Evolutionary conservation across 2,329 filamentous ascomycete species (phyloP), one percentile per base, ranked within the genome.

Genomic region (Trichoderma polysporum): DNA sequence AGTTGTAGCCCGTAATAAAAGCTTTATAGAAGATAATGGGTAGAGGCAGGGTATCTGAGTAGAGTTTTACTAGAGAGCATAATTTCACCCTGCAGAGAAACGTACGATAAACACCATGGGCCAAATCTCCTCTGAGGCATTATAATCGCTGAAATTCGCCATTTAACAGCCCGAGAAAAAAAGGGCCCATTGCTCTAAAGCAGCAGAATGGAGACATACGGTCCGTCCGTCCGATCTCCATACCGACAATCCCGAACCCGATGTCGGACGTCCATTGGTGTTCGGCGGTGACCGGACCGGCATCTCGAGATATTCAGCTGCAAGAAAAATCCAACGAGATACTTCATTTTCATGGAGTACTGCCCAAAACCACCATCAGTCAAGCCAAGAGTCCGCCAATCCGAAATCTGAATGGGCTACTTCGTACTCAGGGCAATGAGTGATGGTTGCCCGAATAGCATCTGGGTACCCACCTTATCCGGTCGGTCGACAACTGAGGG

Each of bases 211-310:
- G n/a, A 60, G 15, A 47, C 13, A 10, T 19, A 39, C 31, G n/a
- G 59, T 41, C 59, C 59, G 49, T 33, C 45, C 31, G 47, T n/a
- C 58, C 45, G 31, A 31, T 41, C 31, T 22, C 58, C 59, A 49
- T 41, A 62, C 59, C 59, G 59, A 62, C 22, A 17, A 17, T 53
- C 47, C 59, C 59, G 49, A 53, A 53, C 49, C 59, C 59, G 59
- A 62, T 41, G 59, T 62, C 59, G 59, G 59, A 62, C 49, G 13
- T 31, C n/a, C 39, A 10, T 19, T 6, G 17, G 50, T 29, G 9
- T 22, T 35, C 59, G 59, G 59, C 59, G 49, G 49, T 47, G 35
- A 33, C 49, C 59, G 22, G 45, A 41, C 59, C 59, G 59, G 49
- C 33, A 25, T 12, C 12, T 12, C 22, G 6, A 27, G 39, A 52